These are phyloP conservation scores for Leptodontidium sp. DNA, from an alignment of 2,329 filamentous ascomycete genomes.

Conservation along the genomic window DNA sequence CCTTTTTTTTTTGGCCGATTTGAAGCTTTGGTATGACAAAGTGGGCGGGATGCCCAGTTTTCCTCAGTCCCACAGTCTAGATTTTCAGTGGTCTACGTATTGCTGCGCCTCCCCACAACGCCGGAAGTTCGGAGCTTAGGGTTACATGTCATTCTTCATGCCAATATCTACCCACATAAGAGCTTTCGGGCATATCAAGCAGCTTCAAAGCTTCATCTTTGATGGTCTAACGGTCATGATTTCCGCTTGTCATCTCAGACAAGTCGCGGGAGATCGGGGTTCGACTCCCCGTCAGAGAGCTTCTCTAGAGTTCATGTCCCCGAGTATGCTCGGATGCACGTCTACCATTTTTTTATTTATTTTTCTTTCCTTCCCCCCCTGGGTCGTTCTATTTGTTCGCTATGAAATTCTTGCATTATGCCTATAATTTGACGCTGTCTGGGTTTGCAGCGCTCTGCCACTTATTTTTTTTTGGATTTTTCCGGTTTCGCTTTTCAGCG, in stretches of 20 bases:
- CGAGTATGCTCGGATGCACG: background rate
- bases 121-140: background rate
- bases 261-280: constrained; percentile 26
- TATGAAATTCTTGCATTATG: background rate
- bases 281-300: constrained; percentile 27
- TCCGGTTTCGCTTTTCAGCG: background rate
- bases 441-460: background rate
- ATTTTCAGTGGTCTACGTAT: background rate
- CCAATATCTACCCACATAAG: constrained; percentile 14
- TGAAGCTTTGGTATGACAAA: background rate
- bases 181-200: background rate
- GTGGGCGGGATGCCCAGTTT: background rate
- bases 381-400: too few species aligned
- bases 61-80: background rate
- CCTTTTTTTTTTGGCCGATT: background rate
- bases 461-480: background rate
- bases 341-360: too few species aligned
- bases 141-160: background rate
- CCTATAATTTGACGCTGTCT: background rate
- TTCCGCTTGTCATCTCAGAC: constrained; percentile 47
- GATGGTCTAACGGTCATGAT: constrained; percentile 51
- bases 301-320: constrained; percentile 17
- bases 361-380: background rate
- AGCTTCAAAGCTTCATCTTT: constrained; percentile 34
- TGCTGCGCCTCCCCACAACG: background rate